Evolutionary conservation across 1,139 yeast species (phyloP).

Genomic region (Hyphopichia khmerensis): DNA sequence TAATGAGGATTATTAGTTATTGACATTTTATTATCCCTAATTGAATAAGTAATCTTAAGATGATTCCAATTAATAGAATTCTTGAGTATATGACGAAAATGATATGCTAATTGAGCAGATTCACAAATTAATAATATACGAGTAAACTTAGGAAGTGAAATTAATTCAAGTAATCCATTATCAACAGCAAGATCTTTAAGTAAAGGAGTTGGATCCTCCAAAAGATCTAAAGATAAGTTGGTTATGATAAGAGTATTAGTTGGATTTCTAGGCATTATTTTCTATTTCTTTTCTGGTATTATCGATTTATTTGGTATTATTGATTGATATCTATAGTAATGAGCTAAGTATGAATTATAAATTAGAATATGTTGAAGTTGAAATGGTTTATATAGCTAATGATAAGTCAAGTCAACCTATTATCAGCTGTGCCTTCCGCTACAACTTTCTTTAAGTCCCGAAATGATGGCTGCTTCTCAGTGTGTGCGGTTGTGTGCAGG

Average conservation of each 20-base stretch:
- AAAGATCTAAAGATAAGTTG: conserved; percentile 18
- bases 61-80: conserved; percentile 15
- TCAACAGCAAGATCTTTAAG: conserved; percentile 22
- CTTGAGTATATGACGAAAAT: conserved; percentile 17
- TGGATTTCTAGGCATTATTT: conserved; percentile 15
- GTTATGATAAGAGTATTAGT: conserved; percentile 45
- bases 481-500: no score
- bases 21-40: conserved; percentile 30
- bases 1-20: conserved; percentile 1
- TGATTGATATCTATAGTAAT: no score
- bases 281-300: no score
- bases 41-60: conserved; percentile 28
- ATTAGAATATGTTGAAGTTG: no score
- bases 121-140: conserved; percentile 39
- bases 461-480: no score
- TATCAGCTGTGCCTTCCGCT: no score
- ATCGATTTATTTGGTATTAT: no score
- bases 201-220: conserved; percentile 27
- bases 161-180: conserved; percentile 30
- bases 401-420: no score
- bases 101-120: conserved; percentile 18
- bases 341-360: no score
- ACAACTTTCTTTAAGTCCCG: no score
- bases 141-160: conserved; percentile 33
- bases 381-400: no score